A percentile compares a stretch with the other conserved stretches of the same genome.
These are phyloP conservation scores for Beta corolliflora DNA, from an alignment of 179 eudicot species.

Conservation along the genomic window DNA sequence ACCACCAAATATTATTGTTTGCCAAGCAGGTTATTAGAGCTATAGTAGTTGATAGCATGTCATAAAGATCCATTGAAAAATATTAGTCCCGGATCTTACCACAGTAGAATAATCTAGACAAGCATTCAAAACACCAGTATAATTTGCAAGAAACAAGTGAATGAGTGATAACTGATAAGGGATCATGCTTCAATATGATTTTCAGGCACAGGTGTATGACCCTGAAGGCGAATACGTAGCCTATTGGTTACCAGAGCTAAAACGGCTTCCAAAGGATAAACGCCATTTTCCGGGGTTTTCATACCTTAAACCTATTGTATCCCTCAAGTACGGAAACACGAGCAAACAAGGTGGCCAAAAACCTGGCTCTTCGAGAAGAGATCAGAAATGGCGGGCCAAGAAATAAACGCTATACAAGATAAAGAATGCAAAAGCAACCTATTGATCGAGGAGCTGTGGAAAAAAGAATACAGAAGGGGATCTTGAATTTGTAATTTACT, in stretches of 20 bases:
- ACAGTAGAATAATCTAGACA: neutral
- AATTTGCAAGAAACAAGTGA: too few species aligned
- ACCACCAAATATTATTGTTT: too few species aligned
- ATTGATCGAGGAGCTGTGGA: too few species aligned
- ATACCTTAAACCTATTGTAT: conserved; percentile 65
- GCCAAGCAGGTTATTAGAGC: too few species aligned
- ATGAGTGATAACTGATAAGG: too few species aligned
- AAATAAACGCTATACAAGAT: conserved; percentile 15
- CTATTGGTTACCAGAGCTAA: conserved; percentile 77
- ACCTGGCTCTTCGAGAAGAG: conserved; percentile 15
- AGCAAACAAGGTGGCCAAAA: conserved; percentile 26
- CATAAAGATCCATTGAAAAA: neutral
- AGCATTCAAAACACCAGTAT: neutral
- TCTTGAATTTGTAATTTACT: neutral
- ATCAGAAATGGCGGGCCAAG: conserved; percentile 6
- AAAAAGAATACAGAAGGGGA: too few species aligned
- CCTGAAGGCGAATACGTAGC: conserved; percentile 83
- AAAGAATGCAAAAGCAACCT: neutral
- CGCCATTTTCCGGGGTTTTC: conserved; percentile 69
- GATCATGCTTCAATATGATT: neutral
- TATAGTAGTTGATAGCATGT: neutral
- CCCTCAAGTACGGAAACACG: conserved; percentile 57
- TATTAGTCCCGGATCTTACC: neutral
- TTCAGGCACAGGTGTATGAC: conserved; percentile 80
- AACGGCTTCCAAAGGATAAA: conserved; percentile 62